phyloP scores from a whole-genome alignment of 1,284 basidiomycete species.

The Trichosporon coremiiforme region DNA sequence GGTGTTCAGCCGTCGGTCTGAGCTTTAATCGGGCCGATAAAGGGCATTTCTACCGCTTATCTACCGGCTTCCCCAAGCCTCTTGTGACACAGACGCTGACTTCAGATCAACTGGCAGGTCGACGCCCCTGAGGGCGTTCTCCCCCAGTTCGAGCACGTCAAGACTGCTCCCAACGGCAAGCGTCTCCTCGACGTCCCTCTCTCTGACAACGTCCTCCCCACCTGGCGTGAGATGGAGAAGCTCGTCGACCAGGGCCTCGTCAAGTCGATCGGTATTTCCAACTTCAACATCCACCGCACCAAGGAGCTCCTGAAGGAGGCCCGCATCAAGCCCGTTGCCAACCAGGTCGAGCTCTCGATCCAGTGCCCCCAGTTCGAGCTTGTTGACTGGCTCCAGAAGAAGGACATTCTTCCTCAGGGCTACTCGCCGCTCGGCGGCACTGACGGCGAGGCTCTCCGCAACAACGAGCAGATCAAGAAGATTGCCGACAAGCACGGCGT shows the following conservation, averaged over 20 bases:
- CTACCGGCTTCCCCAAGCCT: too few species aligned
- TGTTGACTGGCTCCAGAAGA: conserved; percentile 63
- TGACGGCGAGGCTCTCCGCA: conserved; percentile 66
- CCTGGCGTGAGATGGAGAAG: conserved; percentile 65
- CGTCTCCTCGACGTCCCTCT: conserved; percentile 63
- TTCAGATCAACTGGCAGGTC: conserved; percentile 51
- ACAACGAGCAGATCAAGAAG: conserved; percentile 63
- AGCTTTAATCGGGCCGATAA: neutral
- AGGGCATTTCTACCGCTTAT: too few species aligned
- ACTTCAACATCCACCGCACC: conserved; percentile 67
- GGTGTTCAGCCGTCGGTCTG: too few species aligned
- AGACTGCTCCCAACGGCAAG: conserved; percentile 56
- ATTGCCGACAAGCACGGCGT: conserved; percentile 68
- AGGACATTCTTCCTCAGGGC: conserved; percentile 69
- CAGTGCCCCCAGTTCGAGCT: conserved; percentile 82
- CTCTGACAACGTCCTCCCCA: conserved; percentile 71
- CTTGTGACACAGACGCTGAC: neutral
- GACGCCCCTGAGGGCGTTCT: conserved; percentile 46
- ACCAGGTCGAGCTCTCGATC: conserved; percentile 76
- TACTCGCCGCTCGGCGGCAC: conserved; percentile 78
- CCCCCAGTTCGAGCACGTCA: conserved; percentile 42
- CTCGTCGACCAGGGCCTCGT: conserved; percentile 60
- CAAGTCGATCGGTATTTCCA: conserved; percentile 68
- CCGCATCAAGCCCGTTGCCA: conserved; percentile 65
- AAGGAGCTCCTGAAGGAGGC: conserved; percentile 68